Percentiles rank a stretch among this genome's conserved stretches.
Conservation (phyloP, 257 asterid species). For the Solanum lycopersicoides region DNA sequence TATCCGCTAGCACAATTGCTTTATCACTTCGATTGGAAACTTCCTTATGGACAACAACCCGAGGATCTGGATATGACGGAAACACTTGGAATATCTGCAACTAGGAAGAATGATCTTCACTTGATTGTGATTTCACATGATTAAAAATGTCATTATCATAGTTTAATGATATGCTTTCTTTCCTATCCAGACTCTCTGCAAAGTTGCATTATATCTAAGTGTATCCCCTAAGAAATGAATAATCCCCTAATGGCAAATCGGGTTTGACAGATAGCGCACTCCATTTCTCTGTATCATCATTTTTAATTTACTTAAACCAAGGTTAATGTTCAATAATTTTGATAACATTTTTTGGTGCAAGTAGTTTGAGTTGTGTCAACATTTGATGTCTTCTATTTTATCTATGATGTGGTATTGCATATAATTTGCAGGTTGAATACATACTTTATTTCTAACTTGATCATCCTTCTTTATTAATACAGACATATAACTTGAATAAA, state of each 20-base stretch:
- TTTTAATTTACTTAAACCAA: too few relatives aligned
- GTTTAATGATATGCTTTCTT: too few relatives aligned
- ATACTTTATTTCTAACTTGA: not conserved
- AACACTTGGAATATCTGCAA: not conserved
- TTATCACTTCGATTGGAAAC: constrained; percentile 5
- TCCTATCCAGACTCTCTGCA: too few relatives aligned
- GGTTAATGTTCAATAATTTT: too few relatives aligned
- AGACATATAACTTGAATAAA: not conserved
- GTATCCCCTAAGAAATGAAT: too few relatives aligned
- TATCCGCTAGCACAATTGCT: not conserved
- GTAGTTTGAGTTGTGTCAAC: not conserved
- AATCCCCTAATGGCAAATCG: too few relatives aligned
- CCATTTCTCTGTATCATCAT: too few relatives aligned
- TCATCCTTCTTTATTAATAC: not conserved
- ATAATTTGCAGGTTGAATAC: not conserved
- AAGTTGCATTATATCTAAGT: too few relatives aligned
- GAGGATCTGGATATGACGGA: not conserved
- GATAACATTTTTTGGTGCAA: too few relatives aligned
- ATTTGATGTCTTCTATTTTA: too few relatives aligned
- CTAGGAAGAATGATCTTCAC: not conserved
- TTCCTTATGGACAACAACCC: not conserved
- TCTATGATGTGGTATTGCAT: not conserved
- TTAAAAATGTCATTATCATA: too few relatives aligned
- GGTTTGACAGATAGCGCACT: too few relatives aligned
- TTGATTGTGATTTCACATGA: not conserved